A percentile compares a stretch with the other conserved stretches of the same genome.
These are phyloP conservation scores for Teratosphaeria epicoccoides DNA, from an alignment of 2,329 filamentous ascomycete species.

Conservation along the genomic window DNA sequence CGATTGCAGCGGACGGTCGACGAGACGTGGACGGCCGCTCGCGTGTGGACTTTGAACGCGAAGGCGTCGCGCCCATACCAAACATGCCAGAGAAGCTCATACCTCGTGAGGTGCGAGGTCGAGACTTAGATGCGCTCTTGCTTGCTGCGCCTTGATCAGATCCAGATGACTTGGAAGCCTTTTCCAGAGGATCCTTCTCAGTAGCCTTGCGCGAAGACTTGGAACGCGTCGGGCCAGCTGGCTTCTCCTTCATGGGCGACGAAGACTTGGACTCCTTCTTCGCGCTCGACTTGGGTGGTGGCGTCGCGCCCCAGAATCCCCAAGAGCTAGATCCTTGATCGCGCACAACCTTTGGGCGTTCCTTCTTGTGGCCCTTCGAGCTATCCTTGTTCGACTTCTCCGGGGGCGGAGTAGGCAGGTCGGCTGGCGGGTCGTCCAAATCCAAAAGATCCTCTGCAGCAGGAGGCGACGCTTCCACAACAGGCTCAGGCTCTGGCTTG, in stretches of 20 bases:
- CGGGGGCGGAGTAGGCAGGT: conserved; percentile 41
- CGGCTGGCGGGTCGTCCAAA: conserved; percentile 24
- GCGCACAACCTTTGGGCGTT: conserved; percentile 65
- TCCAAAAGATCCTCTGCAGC: conserved; percentile 19
- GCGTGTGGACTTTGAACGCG: conserved; percentile 55
- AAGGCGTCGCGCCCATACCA: conserved; percentile 39
- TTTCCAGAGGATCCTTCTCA: conserved; percentile 45
- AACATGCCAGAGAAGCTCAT: conserved; percentile 54
- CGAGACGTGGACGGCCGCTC: conserved; percentile 42
- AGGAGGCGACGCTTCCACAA: conserved; percentile 9
- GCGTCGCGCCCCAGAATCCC: conserved; percentile 60
- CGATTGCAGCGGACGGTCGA: conserved; percentile 47
- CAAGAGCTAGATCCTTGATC: conserved; percentile 53
- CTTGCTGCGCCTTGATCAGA: conserved; percentile 56
- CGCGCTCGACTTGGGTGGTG: conserved; percentile 21
- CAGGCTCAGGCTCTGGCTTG: conserved; percentile 20
- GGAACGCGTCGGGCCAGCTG: conserved; percentile 39
- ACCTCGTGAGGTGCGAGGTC: conserved; percentile 46
- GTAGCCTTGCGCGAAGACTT: conserved; percentile 46
- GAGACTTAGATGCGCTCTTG: conserved; percentile 36
- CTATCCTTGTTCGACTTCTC: conserved; percentile 38
- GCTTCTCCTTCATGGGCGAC: conserved; percentile 31
- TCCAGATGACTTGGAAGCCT: conserved; percentile 57
- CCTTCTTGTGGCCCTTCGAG: conserved; percentile 54
- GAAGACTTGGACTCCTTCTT: conserved; percentile 32